Percentiles rank a stretch among this genome's conserved stretches.
phyloP scores from a whole-genome alignment of 2,329 filamentous ascomycete species.

The Chaetomium globosum region DNA sequence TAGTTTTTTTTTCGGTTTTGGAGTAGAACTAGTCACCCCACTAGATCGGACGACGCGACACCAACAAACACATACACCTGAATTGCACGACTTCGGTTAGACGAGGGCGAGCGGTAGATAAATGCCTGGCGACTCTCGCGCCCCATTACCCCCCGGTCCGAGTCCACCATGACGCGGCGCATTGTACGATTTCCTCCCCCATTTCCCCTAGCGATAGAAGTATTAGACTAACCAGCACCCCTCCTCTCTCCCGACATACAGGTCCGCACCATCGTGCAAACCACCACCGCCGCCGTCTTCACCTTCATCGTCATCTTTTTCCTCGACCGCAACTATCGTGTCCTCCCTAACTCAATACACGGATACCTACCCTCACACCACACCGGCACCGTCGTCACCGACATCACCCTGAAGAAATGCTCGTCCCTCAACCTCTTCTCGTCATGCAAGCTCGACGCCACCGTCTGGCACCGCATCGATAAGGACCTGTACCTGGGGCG shows the following conservation, averaged over 20 bases:
- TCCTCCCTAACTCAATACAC: slow-evolving; percentile 83
- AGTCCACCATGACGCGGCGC: slow-evolving; percentile 39
- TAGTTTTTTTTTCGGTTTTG: neutral
- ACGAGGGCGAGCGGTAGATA: slow-evolving; percentile 17
- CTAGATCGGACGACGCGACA: slow-evolving; percentile 5
- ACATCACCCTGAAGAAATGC: slow-evolving; percentile 77
- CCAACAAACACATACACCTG: neutral
- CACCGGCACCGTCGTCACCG: slow-evolving; percentile 80
- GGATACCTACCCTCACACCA: slow-evolving; percentile 85
- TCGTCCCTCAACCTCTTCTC: slow-evolving; percentile 73
- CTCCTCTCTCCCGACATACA: slow-evolving; percentile 35
- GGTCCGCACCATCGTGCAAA: slow-evolving; percentile 74
- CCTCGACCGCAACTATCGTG: slow-evolving; percentile 84
- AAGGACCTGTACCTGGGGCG: slow-evolving; percentile 84
- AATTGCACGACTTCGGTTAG: slow-evolving; percentile 9
- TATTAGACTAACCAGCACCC: neutral
- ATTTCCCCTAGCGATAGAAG: neutral
- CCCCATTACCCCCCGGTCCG: slow-evolving; percentile 1
- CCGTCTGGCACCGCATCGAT: slow-evolving; percentile 78
- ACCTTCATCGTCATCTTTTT: slow-evolving; percentile 74
- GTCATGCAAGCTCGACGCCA: slow-evolving; percentile 72
- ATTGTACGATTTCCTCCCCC: slow-evolving; percentile 36
- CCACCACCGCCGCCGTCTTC: slow-evolving; percentile 65
- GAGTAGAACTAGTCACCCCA: neutral
- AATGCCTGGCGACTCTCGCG: slow-evolving; percentile 25